Evolutionary conservation across 2,329 filamentous ascomycete genomes (phyloP), one percentile per base, ranked within the genome.

Genomic region (Claviceps purpurea): DNA sequence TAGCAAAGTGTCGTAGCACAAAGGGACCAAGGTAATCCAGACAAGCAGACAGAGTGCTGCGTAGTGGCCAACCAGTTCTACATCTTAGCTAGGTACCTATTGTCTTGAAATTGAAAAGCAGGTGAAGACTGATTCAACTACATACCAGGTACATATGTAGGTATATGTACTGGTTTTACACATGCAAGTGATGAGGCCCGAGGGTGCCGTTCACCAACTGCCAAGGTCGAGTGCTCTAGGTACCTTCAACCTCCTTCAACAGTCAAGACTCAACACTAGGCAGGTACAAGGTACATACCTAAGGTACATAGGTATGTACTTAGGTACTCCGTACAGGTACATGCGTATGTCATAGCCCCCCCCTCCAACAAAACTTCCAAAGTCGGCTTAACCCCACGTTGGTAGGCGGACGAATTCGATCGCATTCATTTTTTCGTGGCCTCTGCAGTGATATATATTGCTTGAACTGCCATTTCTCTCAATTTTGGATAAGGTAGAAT

Each of bases 301-400:
- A 26, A 26, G 6, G 26, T 26, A 8, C 26, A 26, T 8, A 26
- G 6, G 7, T 6, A 30, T 10, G 8, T 40, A 16, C 16, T 10
- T 18, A 3, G 22, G 22, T 22, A 24, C 38, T 40, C n/a, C 38
- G n/a, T 40, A 40, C 38, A 16, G 6, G 38, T 39, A 39, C 38
- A n/a, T 40, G 7, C 8, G 4, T 26, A 50, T 50, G 49, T 50
- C 49, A 43, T 49, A 37, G 16, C 26, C 20, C 40, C 49, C n/a
- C 49, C 49, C 41, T 50, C 48, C n/a, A 50, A n/a, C 5, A 44
- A 44, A 50, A 44, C 22, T 44, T 50, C 40, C 18, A 22, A 14
- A 20, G 2, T 48, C 13, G 20, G 16, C 5, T 34, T 43, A n/a
- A 46, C 16, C 49, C 42, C 49, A 40, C 49, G 20, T 40, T 44